phyloP scores from a whole-genome alignment of 2,329 filamentous ascomycete species.

The Gliomastix tumulicola region DNA sequence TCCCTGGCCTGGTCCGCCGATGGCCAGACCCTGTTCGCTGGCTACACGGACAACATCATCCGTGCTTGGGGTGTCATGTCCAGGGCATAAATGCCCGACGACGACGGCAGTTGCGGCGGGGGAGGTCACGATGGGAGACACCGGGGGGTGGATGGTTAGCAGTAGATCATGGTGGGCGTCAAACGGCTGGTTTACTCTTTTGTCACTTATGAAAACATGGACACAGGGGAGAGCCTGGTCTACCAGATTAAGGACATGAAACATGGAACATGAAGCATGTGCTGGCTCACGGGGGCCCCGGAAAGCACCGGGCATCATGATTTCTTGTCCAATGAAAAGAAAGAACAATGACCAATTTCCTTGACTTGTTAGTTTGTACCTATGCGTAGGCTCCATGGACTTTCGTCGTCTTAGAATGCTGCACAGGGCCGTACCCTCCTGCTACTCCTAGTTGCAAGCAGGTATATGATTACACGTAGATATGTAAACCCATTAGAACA shows the following conservation, averaged over 20 bases:
- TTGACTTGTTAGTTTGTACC: no score
- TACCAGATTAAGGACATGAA: conserved; percentile 25
- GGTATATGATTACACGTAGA: no score
- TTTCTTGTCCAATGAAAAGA: conserved; percentile 8
- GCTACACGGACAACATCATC: conserved; percentile 99
- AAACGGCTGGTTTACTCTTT: conserved; percentile 38
- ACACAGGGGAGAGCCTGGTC: conserved; percentile 22
- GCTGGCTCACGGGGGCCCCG: conserved; percentile 26
- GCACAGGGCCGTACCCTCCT: no score
- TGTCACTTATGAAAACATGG: conserved; percentile 34
- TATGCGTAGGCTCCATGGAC: no score
- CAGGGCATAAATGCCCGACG: conserved; percentile 56
- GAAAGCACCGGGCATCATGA: conserved; percentile 27
- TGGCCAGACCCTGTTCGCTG: conserved; percentile 97
- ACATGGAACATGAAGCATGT: conserved; percentile 27
- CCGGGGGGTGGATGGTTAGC: conserved; percentile 3
- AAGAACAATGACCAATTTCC: conserved; percentile 4
- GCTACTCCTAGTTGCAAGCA: no score
- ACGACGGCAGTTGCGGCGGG: background rate
- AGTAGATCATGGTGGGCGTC: conserved; percentile 39
- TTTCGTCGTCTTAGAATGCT: no score
- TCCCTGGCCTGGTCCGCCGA: conserved; percentile 96
- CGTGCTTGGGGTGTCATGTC: conserved; percentile 97
- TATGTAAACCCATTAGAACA: no score
- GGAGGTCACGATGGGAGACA: background rate